phyloP scores from a whole-genome alignment of 108 stramenopile species.

The Craspedostauros australis region DNA sequence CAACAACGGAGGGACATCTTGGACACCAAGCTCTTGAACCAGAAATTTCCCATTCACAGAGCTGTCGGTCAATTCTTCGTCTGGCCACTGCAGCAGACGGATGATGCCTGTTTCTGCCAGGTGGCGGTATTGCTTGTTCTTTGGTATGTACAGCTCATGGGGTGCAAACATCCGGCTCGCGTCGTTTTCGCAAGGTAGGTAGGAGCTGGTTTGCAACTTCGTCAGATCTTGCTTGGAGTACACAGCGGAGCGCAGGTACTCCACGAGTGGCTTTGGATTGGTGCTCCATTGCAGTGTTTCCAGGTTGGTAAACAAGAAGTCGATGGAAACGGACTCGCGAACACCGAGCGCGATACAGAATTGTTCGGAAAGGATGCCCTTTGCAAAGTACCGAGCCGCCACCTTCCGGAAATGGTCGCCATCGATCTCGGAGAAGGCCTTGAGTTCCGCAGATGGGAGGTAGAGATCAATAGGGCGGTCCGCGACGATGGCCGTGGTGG shows the following conservation, averaged over 20 bases:
- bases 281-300: conserved; percentile 56
- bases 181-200: conserved; percentile 66
- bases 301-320: conserved; percentile 65
- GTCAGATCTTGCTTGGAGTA: conserved; percentile 46
- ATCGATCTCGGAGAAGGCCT: conserved; percentile 55
- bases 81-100: conserved; percentile 64
- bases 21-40: conserved; percentile 44
- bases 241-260: conserved; percentile 58
- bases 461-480: conserved; percentile 57
- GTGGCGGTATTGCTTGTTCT: conserved; percentile 55
- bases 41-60: conserved; percentile 57
- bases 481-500: too few relatives aligned
- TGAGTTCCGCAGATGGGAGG: conserved; percentile 56
- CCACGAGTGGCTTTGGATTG: conserved; percentile 67
- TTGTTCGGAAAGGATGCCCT: too few relatives aligned
- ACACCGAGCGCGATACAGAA: conserved; percentile 66
- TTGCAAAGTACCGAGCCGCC: too few relatives aligned
- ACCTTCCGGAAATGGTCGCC: too few relatives aligned
- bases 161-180: conserved; percentile 49
- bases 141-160: conserved; percentile 33
- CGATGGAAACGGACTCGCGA: conserved; percentile 63
- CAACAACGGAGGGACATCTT: conserved; percentile 43
- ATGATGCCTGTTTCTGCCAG: too few relatives aligned
- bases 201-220: conserved; percentile 50
- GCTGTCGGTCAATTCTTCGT: conserved; percentile 44